phyloP scores from a whole-genome alignment of 257 asterid species.

The Cinchona pubescens region DNA sequence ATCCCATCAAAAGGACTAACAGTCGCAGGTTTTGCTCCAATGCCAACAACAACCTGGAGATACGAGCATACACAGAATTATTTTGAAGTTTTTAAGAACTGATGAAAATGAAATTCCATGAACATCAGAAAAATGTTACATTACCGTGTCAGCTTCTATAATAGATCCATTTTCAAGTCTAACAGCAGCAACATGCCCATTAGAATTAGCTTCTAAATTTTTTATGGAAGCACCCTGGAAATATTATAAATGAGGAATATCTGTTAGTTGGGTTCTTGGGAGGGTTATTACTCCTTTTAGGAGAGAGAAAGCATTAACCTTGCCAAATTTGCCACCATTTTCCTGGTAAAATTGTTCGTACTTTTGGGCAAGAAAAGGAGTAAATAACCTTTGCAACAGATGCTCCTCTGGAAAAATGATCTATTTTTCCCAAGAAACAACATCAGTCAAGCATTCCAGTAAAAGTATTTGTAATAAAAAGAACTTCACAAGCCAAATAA shows the following conservation, averaged over 20 bases:
- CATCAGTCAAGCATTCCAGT: not conserved
- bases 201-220: slow-evolving; percentile 68
- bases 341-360: slow-evolving; percentile 79
- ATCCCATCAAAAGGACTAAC: slow-evolving; percentile 73
- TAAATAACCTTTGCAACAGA: slow-evolving; percentile 74
- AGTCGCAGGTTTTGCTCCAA: slow-evolving; percentile 94
- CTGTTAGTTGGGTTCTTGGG: not conserved
- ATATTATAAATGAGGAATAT: slow-evolving; percentile 21
- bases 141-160: slow-evolving; percentile 85
- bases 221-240: slow-evolving; percentile 78
- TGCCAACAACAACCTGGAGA: slow-evolving; percentile 77
- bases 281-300: slow-evolving; percentile 4
- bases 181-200: slow-evolving; percentile 70
- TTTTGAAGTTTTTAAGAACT: not conserved
- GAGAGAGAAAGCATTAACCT: slow-evolving; percentile 50
- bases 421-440: slow-evolving; percentile 32
- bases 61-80: slow-evolving; percentile 13
- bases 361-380: slow-evolving; percentile 79
- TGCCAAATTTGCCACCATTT: slow-evolving; percentile 71
- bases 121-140: not conserved
- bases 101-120: not conserved
- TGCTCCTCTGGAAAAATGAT: slow-evolving; percentile 84
- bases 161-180: slow-evolving; percentile 68
- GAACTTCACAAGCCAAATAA: not conserved
- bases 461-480: not conserved